A percentile compares a stretch with the other conserved stretches of the same genome.
These are phyloP conservation scores for Trichosporon faecale DNA, from an alignment of 1,284 basidiomycete species.

Conservation along the genomic window DNA sequence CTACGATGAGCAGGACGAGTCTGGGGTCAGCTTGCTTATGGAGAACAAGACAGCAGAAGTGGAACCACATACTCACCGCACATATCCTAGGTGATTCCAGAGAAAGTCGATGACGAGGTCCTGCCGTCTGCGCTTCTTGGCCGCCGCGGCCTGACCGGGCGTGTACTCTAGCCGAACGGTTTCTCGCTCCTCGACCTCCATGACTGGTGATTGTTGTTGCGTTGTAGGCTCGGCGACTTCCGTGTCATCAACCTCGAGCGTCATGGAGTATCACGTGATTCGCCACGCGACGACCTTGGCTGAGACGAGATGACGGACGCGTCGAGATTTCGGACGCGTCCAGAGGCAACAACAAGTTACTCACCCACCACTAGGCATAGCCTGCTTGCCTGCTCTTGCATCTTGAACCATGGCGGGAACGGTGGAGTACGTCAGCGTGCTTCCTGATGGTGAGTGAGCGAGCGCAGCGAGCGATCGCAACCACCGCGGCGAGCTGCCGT, in stretches of 20 bases:
- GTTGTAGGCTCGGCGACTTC: not conserved
- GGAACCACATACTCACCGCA: conserved; percentile 12
- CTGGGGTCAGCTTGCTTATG: conserved; percentile 13
- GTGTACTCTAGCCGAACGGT: conserved; percentile 1
- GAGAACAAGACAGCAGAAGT: no score
- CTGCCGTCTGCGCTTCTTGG: conserved; percentile 16
- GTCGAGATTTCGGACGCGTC: conserved; percentile 16
- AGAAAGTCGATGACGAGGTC: not conserved
- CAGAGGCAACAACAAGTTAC: not conserved
- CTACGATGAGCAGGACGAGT: conserved; percentile 58
- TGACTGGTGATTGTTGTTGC: not conserved
- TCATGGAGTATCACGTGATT: not conserved
- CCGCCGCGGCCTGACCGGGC: conserved; percentile 17
- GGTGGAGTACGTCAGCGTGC: conserved; percentile 32
- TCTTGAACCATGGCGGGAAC: conserved; percentile 18
- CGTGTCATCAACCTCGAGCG: not conserved
- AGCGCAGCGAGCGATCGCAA: not conserved
- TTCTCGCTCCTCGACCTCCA: not conserved
- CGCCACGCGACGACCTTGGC: not conserved
- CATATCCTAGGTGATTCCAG: conserved; percentile 7
- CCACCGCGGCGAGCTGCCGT: not conserved
- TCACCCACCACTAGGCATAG: not conserved
- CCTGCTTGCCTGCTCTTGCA: not conserved
- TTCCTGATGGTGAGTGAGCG: conserved; percentile 28
- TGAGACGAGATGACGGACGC: conserved; percentile 11